A percentile compares a stretch with the other conserved stretches of the same genome.
Evolutionary conservation across 192 early-diverging fungal genomes (phyloP).

Genomic region (Coemansia reversa): DNA sequence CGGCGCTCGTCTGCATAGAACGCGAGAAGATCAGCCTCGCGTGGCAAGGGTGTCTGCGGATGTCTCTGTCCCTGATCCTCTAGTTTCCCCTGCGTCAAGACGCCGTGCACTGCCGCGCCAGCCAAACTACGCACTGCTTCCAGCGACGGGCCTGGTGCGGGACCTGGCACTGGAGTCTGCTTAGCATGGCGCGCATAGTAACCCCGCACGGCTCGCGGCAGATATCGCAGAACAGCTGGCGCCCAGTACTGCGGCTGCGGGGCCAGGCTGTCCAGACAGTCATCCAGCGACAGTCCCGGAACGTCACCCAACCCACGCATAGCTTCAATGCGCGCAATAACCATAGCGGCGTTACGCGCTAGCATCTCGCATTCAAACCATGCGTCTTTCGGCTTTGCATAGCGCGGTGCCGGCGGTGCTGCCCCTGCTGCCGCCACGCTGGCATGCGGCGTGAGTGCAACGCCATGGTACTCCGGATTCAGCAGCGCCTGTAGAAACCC

Average conservation of each 20-base stretch:
- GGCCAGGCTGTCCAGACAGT: constrained; percentile 46
- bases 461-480: constrained; percentile 51
- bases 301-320: constrained; percentile 53
- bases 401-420: constrained; percentile 13
- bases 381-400: constrained; percentile 43
- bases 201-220: constrained; percentile 34
- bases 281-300: constrained; percentile 34
- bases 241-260: constrained; percentile 42
- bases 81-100: constrained; percentile 17
- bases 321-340: constrained; percentile 44
- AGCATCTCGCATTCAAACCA: constrained; percentile 56
- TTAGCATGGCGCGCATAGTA: constrained; percentile 33
- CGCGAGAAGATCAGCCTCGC: constrained; percentile 40
- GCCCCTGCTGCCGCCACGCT: constrained; percentile 13
- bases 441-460: constrained; percentile 43
- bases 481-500: constrained; percentile 52
- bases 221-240: constrained; percentile 42
- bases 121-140: constrained; percentile 31
- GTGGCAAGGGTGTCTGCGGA: neutral
- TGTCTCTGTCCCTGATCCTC: constrained; percentile 1
- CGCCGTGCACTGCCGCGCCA: constrained; percentile 24
- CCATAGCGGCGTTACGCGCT: constrained; percentile 50
- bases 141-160: constrained; percentile 10
- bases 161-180: neutral
- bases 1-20: constrained; percentile 62